phyloP scores from a whole-genome alignment of 2,329 filamentous ascomycete species.

The Corynespora cassiicola region DNA sequence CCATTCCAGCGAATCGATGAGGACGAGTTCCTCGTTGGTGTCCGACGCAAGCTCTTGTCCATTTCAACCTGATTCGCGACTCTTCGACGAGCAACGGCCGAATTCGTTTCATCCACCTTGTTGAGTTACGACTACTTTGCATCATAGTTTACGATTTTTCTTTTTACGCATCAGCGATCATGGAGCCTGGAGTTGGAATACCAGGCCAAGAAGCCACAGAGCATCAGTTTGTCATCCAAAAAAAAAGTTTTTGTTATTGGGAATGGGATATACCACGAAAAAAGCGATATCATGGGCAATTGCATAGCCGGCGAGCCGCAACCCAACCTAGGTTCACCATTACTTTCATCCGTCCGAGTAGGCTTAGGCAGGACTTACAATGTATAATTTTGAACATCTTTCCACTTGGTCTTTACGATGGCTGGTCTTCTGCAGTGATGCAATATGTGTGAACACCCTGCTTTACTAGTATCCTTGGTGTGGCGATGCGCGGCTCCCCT shows the following conservation, averaged over 20 bases:
- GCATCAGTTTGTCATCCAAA: conserved; percentile 21
- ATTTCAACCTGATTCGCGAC: conserved; percentile 41
- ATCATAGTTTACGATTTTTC: no score
- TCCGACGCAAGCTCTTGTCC: conserved; percentile 42
- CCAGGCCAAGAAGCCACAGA: conserved; percentile 34
- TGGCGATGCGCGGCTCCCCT: no score
- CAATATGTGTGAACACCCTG: no score
- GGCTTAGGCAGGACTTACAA: no score
- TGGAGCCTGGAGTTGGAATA: conserved; percentile 42
- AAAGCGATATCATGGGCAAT: conserved; percentile 20
- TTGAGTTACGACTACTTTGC: no score
- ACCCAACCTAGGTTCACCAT: no score
- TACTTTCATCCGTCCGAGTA: no score
- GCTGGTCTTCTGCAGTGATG: no score
- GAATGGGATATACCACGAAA: conserved; percentile 7
- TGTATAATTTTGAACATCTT: no score
- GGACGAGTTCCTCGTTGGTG: conserved; percentile 45
- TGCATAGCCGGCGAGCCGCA: conserved; percentile 15
- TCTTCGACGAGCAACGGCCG: conserved; percentile 18
- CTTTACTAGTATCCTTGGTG: no score
- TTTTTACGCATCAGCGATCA: conserved; percentile 32
- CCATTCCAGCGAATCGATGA: conserved; percentile 48
- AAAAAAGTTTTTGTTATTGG: conserved; percentile 18
- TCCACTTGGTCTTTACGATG: no score
- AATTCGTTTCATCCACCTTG: conserved; percentile 24